Conservation (phyloP, 768 basidiomycete species). For the Infundibulicybe gibba region DNA sequence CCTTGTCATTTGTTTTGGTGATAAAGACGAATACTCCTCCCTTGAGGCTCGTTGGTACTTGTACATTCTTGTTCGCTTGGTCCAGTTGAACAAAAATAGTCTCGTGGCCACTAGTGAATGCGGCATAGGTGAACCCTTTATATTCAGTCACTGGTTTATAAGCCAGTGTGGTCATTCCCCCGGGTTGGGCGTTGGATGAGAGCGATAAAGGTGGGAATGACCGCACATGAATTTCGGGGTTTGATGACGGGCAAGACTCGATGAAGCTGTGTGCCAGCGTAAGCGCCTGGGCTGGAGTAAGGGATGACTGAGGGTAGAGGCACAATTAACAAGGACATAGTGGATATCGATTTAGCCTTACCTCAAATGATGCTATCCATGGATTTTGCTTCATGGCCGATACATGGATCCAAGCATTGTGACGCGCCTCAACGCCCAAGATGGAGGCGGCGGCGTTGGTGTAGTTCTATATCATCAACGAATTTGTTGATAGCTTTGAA, state of each 20-base stretch:
- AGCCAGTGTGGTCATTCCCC: conserved; percentile 16
- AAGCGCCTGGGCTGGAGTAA: conserved; percentile 34
- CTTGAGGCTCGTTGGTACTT: conserved; percentile 36
- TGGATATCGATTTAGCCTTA: conserved; percentile 9
- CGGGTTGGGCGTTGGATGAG: conserved; percentile 9
- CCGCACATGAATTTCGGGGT: conserved; percentile 41
- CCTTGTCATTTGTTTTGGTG: conserved; percentile 29
- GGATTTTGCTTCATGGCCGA: conserved; percentile 42
- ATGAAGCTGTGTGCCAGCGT: conserved; percentile 43
- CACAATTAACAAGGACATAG: background rate
- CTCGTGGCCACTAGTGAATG: conserved; percentile 46
- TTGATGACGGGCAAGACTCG: conserved; percentile 47
- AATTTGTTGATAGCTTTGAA: too few relatives aligned
- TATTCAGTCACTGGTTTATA: conserved; percentile 16
- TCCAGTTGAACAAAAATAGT: conserved; percentile 36
- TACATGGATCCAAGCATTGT: conserved; percentile 59
- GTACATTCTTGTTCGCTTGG: conserved; percentile 19
- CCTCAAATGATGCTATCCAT: conserved; percentile 63
- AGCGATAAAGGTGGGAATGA: conserved; percentile 41
- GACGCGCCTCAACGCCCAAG: conserved; percentile 57
- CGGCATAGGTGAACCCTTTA: conserved; percentile 29
- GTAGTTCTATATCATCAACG: too few relatives aligned
- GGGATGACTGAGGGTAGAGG: conserved; percentile 27
- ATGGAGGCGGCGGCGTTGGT: conserved; percentile 57
- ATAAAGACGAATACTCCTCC: conserved; percentile 54